Conservation (phyloP, 805 yeast genomes). For the Schwanniomyces vanrijiae region DNA sequence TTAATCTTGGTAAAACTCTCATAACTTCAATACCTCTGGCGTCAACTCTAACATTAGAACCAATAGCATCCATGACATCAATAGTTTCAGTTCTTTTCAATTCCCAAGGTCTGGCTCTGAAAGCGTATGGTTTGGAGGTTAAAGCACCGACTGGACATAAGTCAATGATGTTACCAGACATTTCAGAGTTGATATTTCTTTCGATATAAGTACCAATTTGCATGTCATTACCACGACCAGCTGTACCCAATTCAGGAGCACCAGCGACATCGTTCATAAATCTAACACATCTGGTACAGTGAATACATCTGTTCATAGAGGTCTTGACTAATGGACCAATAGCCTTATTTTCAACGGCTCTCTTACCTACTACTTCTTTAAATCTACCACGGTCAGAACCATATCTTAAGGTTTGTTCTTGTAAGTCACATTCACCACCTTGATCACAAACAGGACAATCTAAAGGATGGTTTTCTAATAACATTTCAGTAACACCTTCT, state of each 20-base stretch:
- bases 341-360: conserved; percentile 89
- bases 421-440: conserved; percentile 93
- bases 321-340: conserved; percentile 88
- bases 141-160: conserved; percentile 92
- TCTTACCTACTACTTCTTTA: conserved; percentile 76
- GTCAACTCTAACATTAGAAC: conserved; percentile 81
- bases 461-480: conserved; percentile 84
- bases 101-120: conserved; percentile 92
- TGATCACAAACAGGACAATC: conserved; percentile 94
- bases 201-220: conserved; percentile 89
- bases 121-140: conserved; percentile 89
- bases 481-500: conserved; percentile 89
- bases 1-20: conserved; percentile 82
- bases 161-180: conserved; percentile 85
- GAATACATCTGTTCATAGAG: conserved; percentile 89
- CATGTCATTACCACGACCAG: conserved; percentile 91
- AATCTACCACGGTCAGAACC: conserved; percentile 88
- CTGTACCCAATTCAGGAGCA: conserved; percentile 84
- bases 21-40: conserved; percentile 84
- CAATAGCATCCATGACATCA: conserved; percentile 81
- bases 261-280: conserved; percentile 91
- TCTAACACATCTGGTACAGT: conserved; percentile 88
- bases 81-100: conserved; percentile 83
- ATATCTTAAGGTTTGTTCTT: conserved; percentile 80
- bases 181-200: conserved; percentile 78